Evolutionary conservation across 768 basidiomycete genomes (phyloP).

Genomic region (Kwoniella dendrophila): DNA sequence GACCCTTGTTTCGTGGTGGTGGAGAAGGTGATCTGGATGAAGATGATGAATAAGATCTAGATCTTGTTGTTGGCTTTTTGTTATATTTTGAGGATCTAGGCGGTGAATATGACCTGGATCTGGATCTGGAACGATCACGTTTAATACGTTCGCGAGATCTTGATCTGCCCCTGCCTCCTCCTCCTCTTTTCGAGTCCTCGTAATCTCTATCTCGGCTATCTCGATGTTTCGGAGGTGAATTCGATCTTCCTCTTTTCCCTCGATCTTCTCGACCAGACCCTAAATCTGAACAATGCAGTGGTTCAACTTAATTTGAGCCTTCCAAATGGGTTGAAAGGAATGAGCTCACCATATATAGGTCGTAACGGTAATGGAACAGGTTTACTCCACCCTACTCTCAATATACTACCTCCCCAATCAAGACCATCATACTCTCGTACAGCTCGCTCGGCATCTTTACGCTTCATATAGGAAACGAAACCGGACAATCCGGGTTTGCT

Average conservation of each 20-base stretch:
- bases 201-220: background rate
- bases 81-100: conserved; percentile 56
- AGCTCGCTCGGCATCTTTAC: conserved; percentile 85
- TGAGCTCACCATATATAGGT: conserved; percentile 67
- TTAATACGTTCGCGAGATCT: too few relatives aligned
- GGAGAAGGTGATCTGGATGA: conserved; percentile 25
- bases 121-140: too few relatives aligned
- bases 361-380: conserved; percentile 82
- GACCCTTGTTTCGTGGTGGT: conserved; percentile 5
- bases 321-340: background rate
- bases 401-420: conserved; percentile 87
- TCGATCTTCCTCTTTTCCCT: conserved; percentile 18
- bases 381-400: conserved; percentile 96
- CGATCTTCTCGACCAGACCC: conserved; percentile 11
- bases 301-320: background rate
- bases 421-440: conserved; percentile 87
- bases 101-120: conserved; percentile 58
- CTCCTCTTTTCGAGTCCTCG: background rate
- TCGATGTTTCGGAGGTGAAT: conserved; percentile 18
- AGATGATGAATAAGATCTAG: conserved; percentile 8
- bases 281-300: conserved; percentile 8
- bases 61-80: too few relatives aligned
- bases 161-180: background rate
- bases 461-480: conserved; percentile 95
- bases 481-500: conserved; percentile 76